Conservation (phyloP, 2,329 filamentous ascomycete genomes). For the Biscogniauxia mediterranea region DNA sequence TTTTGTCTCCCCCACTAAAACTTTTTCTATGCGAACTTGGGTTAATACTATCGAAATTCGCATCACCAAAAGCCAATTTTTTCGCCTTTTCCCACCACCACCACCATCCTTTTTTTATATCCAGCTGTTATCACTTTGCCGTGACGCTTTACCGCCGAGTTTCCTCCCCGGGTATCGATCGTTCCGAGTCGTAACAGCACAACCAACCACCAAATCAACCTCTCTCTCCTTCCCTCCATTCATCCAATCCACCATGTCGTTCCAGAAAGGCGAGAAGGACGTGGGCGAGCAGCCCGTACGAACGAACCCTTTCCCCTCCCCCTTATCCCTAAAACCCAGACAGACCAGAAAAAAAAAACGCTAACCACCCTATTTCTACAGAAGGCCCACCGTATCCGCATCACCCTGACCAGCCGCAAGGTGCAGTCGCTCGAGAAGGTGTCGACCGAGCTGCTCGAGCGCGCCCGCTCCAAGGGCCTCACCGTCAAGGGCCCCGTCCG, state of each 20-base stretch:
- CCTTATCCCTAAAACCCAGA: no score
- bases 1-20: no score
- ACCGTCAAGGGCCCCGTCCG: conserved; percentile 98
- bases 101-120: no score
- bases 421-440: conserved; percentile 96
- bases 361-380: no score
- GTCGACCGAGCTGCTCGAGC: conserved; percentile 96
- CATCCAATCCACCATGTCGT: conserved; percentile 88
- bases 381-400: conserved; percentile 98
- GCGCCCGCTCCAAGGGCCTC: conserved; percentile 97
- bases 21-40: no score
- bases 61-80: no score
- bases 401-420: conserved; percentile 95
- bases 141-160: not conserved
- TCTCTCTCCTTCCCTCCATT: no score
- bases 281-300: conserved; percentile 79
- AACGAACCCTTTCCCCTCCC: conserved; percentile 28
- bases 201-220: conserved; percentile 25
- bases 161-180: not conserved
- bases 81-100: no score
- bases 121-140: not conserved
- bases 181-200: not conserved
- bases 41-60: no score
- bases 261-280: conserved; percentile 93
- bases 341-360: no score